Evolutionary conservation across 768 basidiomycete species (phyloP).

Genomic region (Tremella fuciformis): DNA sequence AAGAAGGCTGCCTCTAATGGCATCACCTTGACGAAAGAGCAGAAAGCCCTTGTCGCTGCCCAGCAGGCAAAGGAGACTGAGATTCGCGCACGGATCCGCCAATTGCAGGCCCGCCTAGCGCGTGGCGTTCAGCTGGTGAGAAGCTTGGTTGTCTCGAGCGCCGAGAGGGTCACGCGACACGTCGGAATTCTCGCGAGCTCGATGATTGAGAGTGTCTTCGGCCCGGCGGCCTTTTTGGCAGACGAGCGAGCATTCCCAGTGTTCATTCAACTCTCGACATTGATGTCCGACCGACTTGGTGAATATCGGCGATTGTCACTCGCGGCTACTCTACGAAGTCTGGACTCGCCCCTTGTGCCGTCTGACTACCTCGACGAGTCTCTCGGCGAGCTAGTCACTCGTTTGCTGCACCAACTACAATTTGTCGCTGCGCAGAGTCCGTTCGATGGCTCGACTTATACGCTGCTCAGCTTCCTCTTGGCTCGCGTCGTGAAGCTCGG

Average conservation of each 20-base stretch:
- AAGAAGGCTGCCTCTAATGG: constrained; percentile 64
- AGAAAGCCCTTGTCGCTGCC: constrained; percentile 74
- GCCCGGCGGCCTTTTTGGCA: constrained; percentile 63
- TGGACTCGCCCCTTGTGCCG: constrained; percentile 66
- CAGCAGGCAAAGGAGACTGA: constrained; percentile 77
- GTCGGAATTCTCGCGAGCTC: constrained; percentile 62
- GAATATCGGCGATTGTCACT: constrained; percentile 70
- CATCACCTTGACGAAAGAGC: constrained; percentile 70
- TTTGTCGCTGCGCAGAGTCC: constrained; percentile 75
- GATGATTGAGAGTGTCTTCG: constrained; percentile 66
- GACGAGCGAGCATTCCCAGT: constrained; percentile 66
- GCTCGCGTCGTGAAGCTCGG: constrained; percentile 66
- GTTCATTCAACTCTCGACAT: constrained; percentile 70
- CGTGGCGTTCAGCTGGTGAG: constrained; percentile 70
- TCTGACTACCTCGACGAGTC: constrained; percentile 71
- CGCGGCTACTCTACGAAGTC: constrained; percentile 74
- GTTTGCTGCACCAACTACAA: constrained; percentile 79
- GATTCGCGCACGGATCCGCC: constrained; percentile 62
- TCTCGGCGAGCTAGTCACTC: constrained; percentile 68
- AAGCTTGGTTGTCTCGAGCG: constrained; percentile 60
- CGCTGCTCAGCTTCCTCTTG: constrained; percentile 73
- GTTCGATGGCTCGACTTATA: constrained; percentile 81
- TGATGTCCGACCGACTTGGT: constrained; percentile 72
- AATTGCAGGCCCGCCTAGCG: constrained; percentile 59
- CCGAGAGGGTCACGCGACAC: constrained; percentile 60